phyloP scores from a whole-genome alignment of 2,329 filamentous ascomycete species.

The Colletotrichum euphorbiae region DNA sequence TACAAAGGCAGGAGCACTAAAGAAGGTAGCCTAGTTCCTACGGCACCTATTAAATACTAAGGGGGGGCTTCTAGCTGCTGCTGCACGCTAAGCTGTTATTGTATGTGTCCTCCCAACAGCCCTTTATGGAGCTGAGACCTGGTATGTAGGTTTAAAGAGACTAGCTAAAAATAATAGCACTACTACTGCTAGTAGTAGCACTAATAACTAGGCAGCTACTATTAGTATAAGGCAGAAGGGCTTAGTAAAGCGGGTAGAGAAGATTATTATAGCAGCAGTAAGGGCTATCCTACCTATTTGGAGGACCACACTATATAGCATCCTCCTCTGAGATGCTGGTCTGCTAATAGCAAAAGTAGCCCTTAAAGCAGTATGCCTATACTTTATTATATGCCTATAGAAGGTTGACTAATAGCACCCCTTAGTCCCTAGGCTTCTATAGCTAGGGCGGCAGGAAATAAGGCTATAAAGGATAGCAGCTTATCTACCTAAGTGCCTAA shows the following conservation, averaged over 20 bases:
- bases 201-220: neutral
- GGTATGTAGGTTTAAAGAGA: neutral
- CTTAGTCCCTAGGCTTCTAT: neutral
- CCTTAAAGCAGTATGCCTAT: neutral
- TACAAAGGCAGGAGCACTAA: neutral
- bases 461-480: neutral
- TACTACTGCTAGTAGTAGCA: neutral
- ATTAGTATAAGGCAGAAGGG: conserved; percentile 4
- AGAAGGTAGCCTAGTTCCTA: conserved; percentile 3
- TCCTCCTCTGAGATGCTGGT: conserved; percentile 7
- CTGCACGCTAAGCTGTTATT: neutral
- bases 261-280: neutral
- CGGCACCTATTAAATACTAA: neutral
- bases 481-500: too few relatives aligned
- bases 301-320: neutral
- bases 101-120: neutral
- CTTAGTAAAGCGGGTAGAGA: neutral
- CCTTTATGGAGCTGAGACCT: conserved; percentile 3
- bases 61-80: neutral
- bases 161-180: neutral
- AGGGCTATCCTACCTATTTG: conserved; percentile 10
- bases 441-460: fast-evolving
- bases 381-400: neutral
- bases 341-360: neutral
- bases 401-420: neutral